Evolutionary conservation across 768 basidiomycete species (phyloP).

Genomic region (Sistotremastrum suecicum): DNA sequence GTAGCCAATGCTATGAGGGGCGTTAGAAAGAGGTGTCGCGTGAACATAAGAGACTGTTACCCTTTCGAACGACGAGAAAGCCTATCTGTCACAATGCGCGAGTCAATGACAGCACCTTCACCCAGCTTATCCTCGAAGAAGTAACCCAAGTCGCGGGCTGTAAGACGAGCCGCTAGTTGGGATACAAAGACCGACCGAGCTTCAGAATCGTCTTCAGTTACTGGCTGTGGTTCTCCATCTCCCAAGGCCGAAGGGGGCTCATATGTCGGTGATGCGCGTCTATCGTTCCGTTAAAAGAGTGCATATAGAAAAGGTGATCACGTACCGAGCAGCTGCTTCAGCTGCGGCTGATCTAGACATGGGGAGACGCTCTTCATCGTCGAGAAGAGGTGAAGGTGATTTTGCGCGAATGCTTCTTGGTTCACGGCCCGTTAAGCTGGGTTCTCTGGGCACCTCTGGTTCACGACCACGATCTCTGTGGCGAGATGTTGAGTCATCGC

Average conservation of each 20-base stretch:
- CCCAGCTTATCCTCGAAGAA: slow-evolving; percentile 98
- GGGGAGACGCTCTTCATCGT: slow-evolving; percentile 24
- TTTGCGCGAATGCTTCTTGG: slow-evolving; percentile 23
- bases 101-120: slow-evolving; percentile 87
- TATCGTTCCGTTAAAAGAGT: slow-evolving; percentile 14
- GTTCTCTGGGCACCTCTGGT: slow-evolving; percentile 25
- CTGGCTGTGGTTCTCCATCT: slow-evolving; percentile 54
- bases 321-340: slow-evolving; percentile 33
- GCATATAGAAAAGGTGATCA: slow-evolving; percentile 15
- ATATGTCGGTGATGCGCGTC: slow-evolving; percentile 60
- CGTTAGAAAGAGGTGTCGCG: slow-evolving; percentile 1
- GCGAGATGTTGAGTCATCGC: slow-evolving; percentile 32
- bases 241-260: slow-evolving; percentile 36
- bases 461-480: slow-evolving; percentile 38
- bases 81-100: slow-evolving; percentile 90
- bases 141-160: slow-evolving; percentile 92
- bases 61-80: slow-evolving; percentile 96
- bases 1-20: slow-evolving; percentile 71
- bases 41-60: slow-evolving; percentile 28
- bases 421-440: slow-evolving; percentile 24
- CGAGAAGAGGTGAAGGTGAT: slow-evolving; percentile 16
- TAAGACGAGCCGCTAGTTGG: slow-evolving; percentile 92
- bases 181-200: slow-evolving; percentile 97
- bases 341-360: slow-evolving; percentile 13
- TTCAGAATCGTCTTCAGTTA: slow-evolving; percentile 97